Percentiles rank a stretch among this genome's conserved stretches.
Evolutionary conservation across 768 basidiomycete species (phyloP).

Genomic region (Polyporus arcularius): DNA sequence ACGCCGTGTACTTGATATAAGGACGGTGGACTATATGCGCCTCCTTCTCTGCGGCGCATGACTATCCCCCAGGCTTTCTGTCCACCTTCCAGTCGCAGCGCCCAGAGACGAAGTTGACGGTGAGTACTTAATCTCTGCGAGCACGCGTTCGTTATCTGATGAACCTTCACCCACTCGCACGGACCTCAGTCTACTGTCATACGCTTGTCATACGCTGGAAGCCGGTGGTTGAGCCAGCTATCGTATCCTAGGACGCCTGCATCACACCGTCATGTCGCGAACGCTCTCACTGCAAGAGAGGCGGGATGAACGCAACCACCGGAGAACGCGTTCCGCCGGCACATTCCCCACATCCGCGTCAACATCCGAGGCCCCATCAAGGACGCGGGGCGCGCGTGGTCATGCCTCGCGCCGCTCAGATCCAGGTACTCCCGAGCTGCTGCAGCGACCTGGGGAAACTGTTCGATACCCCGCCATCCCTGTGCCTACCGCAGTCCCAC

Average conservation of each 20-base stretch:
- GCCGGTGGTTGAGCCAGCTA: background rate
- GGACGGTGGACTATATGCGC: background rate
- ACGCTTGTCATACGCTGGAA: background rate
- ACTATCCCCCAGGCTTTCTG: background rate
- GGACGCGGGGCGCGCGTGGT: background rate
- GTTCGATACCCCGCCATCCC: background rate
- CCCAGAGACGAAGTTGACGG: background rate
- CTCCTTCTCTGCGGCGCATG: background rate
- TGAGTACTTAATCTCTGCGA: background rate
- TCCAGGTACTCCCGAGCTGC: background rate
- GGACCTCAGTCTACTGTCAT: background rate
- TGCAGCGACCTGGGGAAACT: conserved; percentile 2
- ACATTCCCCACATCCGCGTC: background rate
- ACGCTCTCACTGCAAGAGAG: background rate
- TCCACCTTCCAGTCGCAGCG: background rate
- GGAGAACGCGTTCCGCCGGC: conserved; percentile 10
- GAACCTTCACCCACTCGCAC: conserved; percentile 4
- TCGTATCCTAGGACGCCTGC: background rate
- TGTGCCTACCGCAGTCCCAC: background rate
- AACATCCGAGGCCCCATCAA: background rate
- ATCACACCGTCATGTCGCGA: background rate
- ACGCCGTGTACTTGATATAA: background rate
- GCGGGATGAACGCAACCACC: conserved; percentile 1
- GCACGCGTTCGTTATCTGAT: conserved; percentile 9
- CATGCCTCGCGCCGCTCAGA: conserved; percentile 1